A percentile compares a stretch with the other conserved stretches of the same genome.
Conservation (phyloP, 352 stramenopile genomes). For the Globisporangium recalcitrans region DNA sequence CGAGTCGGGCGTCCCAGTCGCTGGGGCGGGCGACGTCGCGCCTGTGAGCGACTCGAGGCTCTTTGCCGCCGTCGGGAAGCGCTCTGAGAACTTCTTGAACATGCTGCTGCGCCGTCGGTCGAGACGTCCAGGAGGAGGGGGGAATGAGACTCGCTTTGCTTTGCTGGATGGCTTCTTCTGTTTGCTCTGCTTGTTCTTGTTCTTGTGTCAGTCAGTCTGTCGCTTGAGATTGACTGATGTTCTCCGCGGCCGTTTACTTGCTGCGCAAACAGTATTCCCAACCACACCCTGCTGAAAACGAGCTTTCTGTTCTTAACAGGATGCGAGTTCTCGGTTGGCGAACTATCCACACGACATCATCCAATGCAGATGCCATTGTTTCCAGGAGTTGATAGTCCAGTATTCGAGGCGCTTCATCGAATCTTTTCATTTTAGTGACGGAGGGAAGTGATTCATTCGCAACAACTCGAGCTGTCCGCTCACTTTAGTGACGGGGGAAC, state of each 20-base stretch:
- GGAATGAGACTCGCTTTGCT: not conserved
- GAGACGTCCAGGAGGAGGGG: not conserved
- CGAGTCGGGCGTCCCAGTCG: constrained; percentile 7
- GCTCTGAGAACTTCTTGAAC: constrained; percentile 78
- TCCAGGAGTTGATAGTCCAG: not conserved
- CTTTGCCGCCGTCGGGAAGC: constrained; percentile 65
- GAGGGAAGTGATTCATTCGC: not conserved
- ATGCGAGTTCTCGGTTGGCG: too few relatives aligned
- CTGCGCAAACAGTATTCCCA: not conserved
- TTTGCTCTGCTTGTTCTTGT: not conserved
- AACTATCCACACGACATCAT: too few relatives aligned
- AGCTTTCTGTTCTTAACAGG: not conserved
- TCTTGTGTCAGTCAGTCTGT: not conserved
- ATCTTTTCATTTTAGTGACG: not conserved
- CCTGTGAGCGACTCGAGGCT: constrained; percentile 61
- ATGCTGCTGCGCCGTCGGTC: constrained; percentile 21
- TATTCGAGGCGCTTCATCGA: not conserved
- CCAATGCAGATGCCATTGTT: too few relatives aligned
- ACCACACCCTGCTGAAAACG: not conserved
- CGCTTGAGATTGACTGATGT: constrained; percentile 6
- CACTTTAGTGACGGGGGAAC: too few relatives aligned
- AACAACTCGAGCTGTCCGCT: too few relatives aligned
- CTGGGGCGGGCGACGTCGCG: constrained; percentile 21
- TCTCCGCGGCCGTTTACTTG: constrained; percentile 6
- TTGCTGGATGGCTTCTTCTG: constrained; percentile 13